Base-by-base conservation (phyloP, 495 filamentous ascomycete genomes). In the Penicillium waksmanii region DNA sequence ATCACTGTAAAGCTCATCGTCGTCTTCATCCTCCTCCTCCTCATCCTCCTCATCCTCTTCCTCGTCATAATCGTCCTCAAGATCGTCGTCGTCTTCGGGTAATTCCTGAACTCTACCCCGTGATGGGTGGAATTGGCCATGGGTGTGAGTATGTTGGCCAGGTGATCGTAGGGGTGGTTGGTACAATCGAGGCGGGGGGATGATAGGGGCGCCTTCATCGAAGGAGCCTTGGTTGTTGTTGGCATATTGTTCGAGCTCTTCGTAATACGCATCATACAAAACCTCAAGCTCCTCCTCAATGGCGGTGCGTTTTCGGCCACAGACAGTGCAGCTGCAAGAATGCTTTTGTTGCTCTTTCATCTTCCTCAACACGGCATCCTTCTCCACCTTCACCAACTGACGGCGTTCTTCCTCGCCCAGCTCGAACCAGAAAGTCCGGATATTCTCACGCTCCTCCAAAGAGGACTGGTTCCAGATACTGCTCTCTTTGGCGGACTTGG, bases 301-400 rank as follows among this genome's bases (percentile, higher is more conserved):
- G 9, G 95, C 95, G 8, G 90, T 97, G 47, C 95, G 86, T 75
- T 98, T 99, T 62, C 95, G 85, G 51, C 95, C 95, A 77, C 95
- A 99, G 40, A 98, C 93, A 6, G 91, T 96, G 67, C 95, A 99
- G 68, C 93, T 97, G 77, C 95, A 99, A 3, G 95, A 98, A 69
- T 98, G 95, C 74, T 97, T 98, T 73, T 99, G 95, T 75, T 99
- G 95, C 73, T 99, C 96, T 77, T 99, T 98, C 95, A 99, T 99
- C 77, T 99, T 99, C 64, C 90, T 90, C 53, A 99, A 75, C 1
- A 99, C 95, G 6, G 96, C 95, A 76, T 98, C 93, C 71, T 99
- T 99, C 76, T 99, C 95, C 11, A 99, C 93, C 73, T 96, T 97
- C 61, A 99, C 93, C 40, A 99, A 79, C 5, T 91, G 92, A 61